A percentile compares a stretch with the other conserved stretches of the same genome.
Evolutionary conservation across 129 eudicot genomes (phyloP).

Genomic region (Centrapalus pauciflorus): DNA sequence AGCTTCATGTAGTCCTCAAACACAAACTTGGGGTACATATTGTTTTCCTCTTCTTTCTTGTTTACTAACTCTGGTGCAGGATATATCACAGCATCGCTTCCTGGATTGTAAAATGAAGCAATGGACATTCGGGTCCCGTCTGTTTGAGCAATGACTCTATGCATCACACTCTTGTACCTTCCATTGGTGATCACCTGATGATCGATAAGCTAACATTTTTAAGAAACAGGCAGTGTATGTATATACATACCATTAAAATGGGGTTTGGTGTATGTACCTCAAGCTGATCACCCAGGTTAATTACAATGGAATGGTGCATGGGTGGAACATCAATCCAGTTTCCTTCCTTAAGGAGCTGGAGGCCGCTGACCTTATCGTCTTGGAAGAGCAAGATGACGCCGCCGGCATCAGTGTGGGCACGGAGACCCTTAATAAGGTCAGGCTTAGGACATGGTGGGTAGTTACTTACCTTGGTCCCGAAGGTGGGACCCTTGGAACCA

Average conservation of each 20-base stretch:
- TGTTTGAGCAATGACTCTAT: constrained; percentile 82
- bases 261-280: constrained; percentile 44
- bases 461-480: constrained; percentile 93
- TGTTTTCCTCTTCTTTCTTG: constrained; percentile 34
- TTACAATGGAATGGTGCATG: constrained; percentile 85
- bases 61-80: constrained; percentile 72
- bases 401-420: constrained; percentile 98
- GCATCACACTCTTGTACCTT: constrained; percentile 94
- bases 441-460: constrained; percentile 96
- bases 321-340: constrained; percentile 96
- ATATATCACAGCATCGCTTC: constrained; percentile 85
- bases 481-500: constrained; percentile 84
- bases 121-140: constrained; percentile 87
- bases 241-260: background rate
- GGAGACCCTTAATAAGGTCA: constrained; percentile 83
- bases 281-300: constrained; percentile 95
- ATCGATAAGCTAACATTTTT: constrained; percentile 1
- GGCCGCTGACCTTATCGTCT: constrained; percentile 94
- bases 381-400: constrained; percentile 92
- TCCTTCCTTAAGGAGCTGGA: constrained; percentile 88
- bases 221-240: background rate
- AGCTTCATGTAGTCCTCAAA: constrained; percentile 98
- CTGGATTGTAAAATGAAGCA: constrained; percentile 95
- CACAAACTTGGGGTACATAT: constrained; percentile 75
- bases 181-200: constrained; percentile 94